Evolutionary conservation across 768 basidiomycete genomes (phyloP).

Genomic region (Auriscalpium orientale): DNA sequence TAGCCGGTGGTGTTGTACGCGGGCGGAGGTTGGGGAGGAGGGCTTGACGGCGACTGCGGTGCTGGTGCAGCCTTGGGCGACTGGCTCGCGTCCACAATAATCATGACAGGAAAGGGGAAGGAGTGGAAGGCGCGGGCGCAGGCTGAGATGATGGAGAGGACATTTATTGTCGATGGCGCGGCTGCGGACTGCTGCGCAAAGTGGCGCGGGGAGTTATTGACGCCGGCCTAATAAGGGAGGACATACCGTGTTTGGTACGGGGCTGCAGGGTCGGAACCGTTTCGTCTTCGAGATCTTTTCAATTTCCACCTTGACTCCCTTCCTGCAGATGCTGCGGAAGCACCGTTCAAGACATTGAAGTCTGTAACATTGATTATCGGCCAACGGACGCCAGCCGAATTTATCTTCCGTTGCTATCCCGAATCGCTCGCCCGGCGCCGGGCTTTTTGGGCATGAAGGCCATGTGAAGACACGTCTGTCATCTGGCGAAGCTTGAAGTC

Average conservation of each 20-base stretch:
- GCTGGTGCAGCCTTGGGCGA: background rate
- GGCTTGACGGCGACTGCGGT: background rate
- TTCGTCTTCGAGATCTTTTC: no score
- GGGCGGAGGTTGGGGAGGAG: background rate
- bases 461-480: no score
- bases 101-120: background rate
- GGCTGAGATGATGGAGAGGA: background rate
- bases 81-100: background rate
- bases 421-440: no score
- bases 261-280: no score
- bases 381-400: no score
- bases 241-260: background rate
- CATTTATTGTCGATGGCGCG: background rate
- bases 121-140: background rate
- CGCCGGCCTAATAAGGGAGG: background rate
- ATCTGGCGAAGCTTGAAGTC: no score
- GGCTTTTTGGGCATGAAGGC: no score
- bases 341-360: no score
- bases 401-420: no score
- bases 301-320: no score
- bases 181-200: slow-evolving; percentile 1
- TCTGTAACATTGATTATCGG: no score
- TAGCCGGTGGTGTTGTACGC: slow-evolving; percentile 1
- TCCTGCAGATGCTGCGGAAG: no score
- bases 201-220: background rate